These are phyloP conservation scores for Cutaneotrichosporon sp. DNA, from an alignment of 1,284 basidiomycete genomes.

Conservation along the genomic window DNA sequence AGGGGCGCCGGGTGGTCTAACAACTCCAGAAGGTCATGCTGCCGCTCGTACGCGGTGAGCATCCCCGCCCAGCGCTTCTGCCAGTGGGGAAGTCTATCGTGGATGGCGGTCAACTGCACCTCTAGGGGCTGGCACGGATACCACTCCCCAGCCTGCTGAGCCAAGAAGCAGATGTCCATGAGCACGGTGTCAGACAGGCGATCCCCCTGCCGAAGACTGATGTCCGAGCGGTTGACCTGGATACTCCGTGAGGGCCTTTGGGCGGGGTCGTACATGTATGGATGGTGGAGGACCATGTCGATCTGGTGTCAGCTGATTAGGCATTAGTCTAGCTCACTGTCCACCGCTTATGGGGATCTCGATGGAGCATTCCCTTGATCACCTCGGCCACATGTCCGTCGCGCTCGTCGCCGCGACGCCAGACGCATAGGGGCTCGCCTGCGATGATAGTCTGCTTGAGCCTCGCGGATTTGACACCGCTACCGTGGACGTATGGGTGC, in stretches of 20 bases:
- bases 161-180: conserved; percentile 41
- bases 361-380: conserved; percentile 35
- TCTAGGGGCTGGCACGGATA: conserved; percentile 29
- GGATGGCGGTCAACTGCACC: conserved; percentile 25
- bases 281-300: conserved; percentile 36
- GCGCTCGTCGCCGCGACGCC: conserved; percentile 11
- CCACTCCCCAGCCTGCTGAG: conserved; percentile 30
- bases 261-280: conserved; percentile 22
- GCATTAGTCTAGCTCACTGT: conserved; percentile 30
- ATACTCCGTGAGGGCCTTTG: conserved; percentile 16
- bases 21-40: conserved; percentile 31
- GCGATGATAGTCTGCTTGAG: conserved; percentile 27
- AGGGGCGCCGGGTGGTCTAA: conserved; percentile 21
- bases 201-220: too few species aligned
- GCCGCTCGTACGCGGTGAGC: conserved; percentile 29
- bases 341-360: conserved; percentile 27
- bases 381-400: conserved; percentile 20
- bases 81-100: conserved; percentile 33
- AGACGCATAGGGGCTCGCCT: conserved; percentile 21
- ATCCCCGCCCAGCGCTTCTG: conserved; percentile 40
- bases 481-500: conserved; percentile 32
- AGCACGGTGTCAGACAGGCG: conserved; percentile 25
- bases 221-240: conserved; percentile 9
- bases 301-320: conserved; percentile 25
- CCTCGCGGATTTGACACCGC: conserved; percentile 19